These are phyloP conservation scores for Singerocomus inundabilis DNA, from an alignment of 1,284 basidiomycete genomes.

Conservation along the genomic window DNA sequence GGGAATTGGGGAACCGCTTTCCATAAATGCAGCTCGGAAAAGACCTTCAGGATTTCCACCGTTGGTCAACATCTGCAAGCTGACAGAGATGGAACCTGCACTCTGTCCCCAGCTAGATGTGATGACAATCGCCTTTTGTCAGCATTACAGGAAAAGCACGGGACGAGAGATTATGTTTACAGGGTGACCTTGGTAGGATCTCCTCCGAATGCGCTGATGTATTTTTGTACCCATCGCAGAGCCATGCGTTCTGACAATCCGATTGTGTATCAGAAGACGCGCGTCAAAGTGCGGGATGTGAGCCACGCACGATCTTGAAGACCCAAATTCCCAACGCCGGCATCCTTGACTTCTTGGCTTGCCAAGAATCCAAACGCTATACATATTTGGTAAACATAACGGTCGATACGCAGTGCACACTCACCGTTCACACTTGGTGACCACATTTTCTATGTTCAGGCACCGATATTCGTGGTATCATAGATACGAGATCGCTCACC, in stretches of 20 bases:
- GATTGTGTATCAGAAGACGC: background rate
- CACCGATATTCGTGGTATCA: no score
- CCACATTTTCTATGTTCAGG: background rate
- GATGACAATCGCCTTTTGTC: background rate
- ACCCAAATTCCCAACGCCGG: slow-evolving; percentile 54
- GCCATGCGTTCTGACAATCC: slow-evolving; percentile 38
- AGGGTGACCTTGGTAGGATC: slow-evolving; percentile 41
- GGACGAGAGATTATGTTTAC: slow-evolving; percentile 18
- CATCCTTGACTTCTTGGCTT: slow-evolving; percentile 48
- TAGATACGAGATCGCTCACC: slow-evolving; percentile 14
- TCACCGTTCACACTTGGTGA: slow-evolving; percentile 23
- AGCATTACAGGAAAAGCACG: background rate
- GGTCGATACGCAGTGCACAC: slow-evolving; percentile 32
- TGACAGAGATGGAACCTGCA: slow-evolving; percentile 34
- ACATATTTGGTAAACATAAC: slow-evolving; percentile 1
- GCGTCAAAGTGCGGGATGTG: background rate
- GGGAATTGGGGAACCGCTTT: slow-evolving; percentile 26
- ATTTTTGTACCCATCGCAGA: slow-evolving; percentile 46
- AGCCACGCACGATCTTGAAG: slow-evolving; percentile 48
- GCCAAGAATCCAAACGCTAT: slow-evolving; percentile 49
- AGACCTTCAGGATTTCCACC: slow-evolving; percentile 28
- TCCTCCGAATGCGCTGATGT: slow-evolving; percentile 51
- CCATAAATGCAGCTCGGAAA: slow-evolving; percentile 38
- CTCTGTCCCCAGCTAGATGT: slow-evolving; percentile 32
- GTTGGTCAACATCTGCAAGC: slow-evolving; percentile 29